These are phyloP conservation scores for Climacium dendroides DNA, from an alignment of 225 moss, liverwort and hornwort genomes.

Conservation along the genomic window DNA sequence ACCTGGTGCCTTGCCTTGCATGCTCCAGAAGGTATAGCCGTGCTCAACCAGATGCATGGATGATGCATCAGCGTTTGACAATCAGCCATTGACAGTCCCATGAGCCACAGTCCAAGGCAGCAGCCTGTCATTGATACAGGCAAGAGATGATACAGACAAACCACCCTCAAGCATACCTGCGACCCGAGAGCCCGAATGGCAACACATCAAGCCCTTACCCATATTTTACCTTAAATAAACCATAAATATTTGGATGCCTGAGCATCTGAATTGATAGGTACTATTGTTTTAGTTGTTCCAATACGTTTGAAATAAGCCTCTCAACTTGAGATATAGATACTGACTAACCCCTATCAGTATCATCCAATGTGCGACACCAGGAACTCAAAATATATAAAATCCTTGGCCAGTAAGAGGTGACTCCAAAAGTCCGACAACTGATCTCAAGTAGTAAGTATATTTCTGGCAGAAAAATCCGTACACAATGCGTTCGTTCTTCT, in stretches of 20 bases:
- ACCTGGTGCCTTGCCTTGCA: conserved; percentile 99
- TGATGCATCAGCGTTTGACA: conserved; percentile 81
- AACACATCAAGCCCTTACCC: conserved; percentile 88
- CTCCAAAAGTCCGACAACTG: background rate
- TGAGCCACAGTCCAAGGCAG: conserved; percentile 83
- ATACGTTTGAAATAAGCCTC: background rate
- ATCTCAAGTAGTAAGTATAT: background rate
- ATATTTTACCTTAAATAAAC: conserved; percentile 39
- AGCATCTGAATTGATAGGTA: background rate
- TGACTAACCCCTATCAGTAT: background rate
- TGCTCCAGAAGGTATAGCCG: conserved; percentile 88
- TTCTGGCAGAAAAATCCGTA: background rate
- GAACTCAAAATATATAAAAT: background rate
- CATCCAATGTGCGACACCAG: background rate
- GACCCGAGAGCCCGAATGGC: conserved; percentile 90
- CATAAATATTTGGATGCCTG: conserved; percentile 7
- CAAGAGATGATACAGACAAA: conserved; percentile 92
- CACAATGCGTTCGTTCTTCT: background rate
- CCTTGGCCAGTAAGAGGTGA: background rate
- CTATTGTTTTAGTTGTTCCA: background rate
- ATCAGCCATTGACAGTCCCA: conserved; percentile 90
- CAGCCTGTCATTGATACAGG: conserved; percentile 79
- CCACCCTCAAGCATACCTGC: conserved; percentile 95
- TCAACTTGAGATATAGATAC: background rate
- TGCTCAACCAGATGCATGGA: conserved; percentile 85